Evolutionary conservation across 352 stramenopile species (phyloP).

Genomic region (Globisporangium spinosum): DNA sequence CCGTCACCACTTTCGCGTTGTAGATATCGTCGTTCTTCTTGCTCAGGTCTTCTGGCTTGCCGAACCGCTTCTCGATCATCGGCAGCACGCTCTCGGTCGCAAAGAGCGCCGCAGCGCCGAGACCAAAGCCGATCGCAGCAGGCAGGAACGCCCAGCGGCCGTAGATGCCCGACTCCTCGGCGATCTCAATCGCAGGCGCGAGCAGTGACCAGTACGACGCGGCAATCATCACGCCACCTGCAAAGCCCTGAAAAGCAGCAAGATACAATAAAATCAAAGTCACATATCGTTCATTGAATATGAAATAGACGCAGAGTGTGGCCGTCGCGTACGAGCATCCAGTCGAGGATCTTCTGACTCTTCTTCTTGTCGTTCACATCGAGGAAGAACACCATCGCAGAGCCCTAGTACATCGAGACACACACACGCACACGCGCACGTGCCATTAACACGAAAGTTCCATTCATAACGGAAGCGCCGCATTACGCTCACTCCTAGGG

Average conservation of each 20-base stretch:
- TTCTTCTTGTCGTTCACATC: slow-evolving; percentile 69
- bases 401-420: slow-evolving; percentile 30
- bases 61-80: slow-evolving; percentile 46
- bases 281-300: background rate
- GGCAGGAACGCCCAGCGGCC: slow-evolving; percentile 80
- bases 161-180: slow-evolving; percentile 75
- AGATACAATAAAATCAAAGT: background rate
- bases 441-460: too few species aligned
- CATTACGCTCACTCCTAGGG: too few species aligned
- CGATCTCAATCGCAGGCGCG: slow-evolving; percentile 84
- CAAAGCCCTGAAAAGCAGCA: slow-evolving; percentile 55
- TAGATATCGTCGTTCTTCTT: slow-evolving; percentile 52
- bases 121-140: slow-evolving; percentile 76
- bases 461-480: too few species aligned
- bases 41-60: slow-evolving; percentile 35
- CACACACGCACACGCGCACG: background rate
- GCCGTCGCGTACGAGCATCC: slow-evolving; percentile 50
- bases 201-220: slow-evolving; percentile 89
- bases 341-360: slow-evolving; percentile 82
- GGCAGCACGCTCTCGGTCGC: slow-evolving; percentile 67
- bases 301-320: background rate
- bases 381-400: slow-evolving; percentile 78
- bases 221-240: slow-evolving; percentile 87
- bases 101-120: slow-evolving; percentile 74
- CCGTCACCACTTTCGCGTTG: slow-evolving; percentile 13